Conservation (phyloP, 805 yeast genomes). For the Blastobotrys muscicola region DNA sequence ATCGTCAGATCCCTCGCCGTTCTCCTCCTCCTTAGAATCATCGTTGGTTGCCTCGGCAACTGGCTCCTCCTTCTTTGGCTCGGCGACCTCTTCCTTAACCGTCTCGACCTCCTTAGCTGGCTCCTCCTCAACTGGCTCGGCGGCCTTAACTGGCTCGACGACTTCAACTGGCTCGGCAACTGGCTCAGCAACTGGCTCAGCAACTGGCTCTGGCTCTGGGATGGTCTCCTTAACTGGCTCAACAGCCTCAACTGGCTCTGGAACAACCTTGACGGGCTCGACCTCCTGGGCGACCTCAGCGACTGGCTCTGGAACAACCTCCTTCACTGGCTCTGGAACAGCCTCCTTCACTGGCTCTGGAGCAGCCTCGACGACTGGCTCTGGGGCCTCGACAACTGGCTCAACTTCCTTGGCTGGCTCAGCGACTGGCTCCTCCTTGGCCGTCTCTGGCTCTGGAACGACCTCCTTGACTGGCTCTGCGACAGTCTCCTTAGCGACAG, state of each 20-base stretch:
- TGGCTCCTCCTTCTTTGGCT: background rate
- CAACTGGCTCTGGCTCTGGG: slow-evolving; percentile 6
- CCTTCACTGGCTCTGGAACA: slow-evolving; percentile 1
- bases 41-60: slow-evolving; percentile 1
- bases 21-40: background rate
- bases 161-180: slow-evolving; percentile 1
- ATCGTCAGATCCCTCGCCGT: background rate
- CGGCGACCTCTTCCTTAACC: background rate
- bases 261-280: background rate
- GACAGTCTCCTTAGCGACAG: slow-evolving; percentile 4
- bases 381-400: background rate
- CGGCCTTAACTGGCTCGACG: too few relatives aligned
- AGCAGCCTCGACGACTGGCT: slow-evolving; percentile 4
- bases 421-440: background rate
- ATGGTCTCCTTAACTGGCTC: background rate
- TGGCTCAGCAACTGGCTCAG: slow-evolving; percentile 2
- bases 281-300: background rate
- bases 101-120: background rate
- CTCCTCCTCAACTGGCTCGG: background rate
- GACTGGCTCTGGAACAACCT: slow-evolving; percentile 2
- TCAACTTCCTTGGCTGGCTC: background rate
- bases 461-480: slow-evolving; percentile 1
- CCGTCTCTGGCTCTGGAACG: slow-evolving; percentile 1
- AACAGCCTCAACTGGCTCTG: slow-evolving; percentile 7
- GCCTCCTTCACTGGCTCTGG: slow-evolving; percentile 3